Evolutionary conservation across 257 asterid species (phyloP).

Genomic region (Nicotiana undulata): DNA sequence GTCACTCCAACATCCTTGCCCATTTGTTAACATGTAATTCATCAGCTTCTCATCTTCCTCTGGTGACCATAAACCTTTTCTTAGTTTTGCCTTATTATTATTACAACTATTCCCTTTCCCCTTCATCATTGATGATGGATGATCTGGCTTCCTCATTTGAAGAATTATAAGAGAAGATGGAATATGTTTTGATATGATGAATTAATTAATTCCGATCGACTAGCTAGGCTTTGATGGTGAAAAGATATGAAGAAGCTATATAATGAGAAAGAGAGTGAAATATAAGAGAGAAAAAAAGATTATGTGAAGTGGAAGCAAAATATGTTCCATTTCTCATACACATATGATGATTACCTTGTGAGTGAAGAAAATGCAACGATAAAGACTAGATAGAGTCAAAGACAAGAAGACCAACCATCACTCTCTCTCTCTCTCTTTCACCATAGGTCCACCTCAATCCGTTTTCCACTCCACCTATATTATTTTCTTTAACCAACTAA

Average conservation of each 20-base stretch:
- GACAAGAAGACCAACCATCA: constrained; percentile 68
- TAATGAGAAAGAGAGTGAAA: constrained; percentile 36
- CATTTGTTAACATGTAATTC: constrained; percentile 63
- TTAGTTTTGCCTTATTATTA: constrained; percentile 27
- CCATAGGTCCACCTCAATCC: constrained; percentile 77
- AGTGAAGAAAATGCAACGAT: constrained; percentile 74
- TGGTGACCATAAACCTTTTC: constrained; percentile 89
- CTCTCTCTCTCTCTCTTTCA: constrained; percentile 32
- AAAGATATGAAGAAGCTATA: constrained; percentile 38
- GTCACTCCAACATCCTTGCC: constrained; percentile 92
- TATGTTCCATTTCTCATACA: constrained; percentile 45
- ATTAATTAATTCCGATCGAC: constrained; percentile 10
- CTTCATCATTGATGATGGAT: neutral
- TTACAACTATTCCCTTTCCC: constrained; percentile 2
- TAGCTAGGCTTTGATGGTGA: constrained; percentile 34
- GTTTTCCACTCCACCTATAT: constrained; percentile 81
- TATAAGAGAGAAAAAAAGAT: constrained; percentile 21
- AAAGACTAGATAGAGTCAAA: constrained; percentile 58
- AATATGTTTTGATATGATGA: neutral
- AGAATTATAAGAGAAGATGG: neutral
- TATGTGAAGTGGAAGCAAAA: constrained; percentile 98
- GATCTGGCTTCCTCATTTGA: constrained; percentile 45
- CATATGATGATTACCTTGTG: constrained; percentile 82
- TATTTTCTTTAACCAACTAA: neutral
- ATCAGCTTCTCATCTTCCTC: constrained; percentile 81